Evolutionary conservation across 1,139 yeast species (phyloP), one percentile per base, ranked within the genome.

Genomic region (Spathaspora sp.): DNA sequence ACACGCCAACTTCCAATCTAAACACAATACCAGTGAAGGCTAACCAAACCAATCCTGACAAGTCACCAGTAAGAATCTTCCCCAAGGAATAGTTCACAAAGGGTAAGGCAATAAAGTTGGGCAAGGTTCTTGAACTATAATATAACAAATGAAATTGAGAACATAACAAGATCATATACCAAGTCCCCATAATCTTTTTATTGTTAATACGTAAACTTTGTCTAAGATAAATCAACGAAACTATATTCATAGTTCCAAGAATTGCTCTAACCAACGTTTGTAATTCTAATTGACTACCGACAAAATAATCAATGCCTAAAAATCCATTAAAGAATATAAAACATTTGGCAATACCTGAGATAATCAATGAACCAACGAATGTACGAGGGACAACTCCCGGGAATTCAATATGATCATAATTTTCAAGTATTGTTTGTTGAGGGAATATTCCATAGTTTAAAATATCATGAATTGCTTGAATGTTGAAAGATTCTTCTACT

Each of bases 371-470:
- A 1, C 96, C 96, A 7, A 89, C 60, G 56, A 90, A 91, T 0
- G 96, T 80, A 46, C 97, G 73, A 18, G 96, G 97, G 4, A 91
- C 97, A 2, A 75, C 93, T 1, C 98, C 97, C 0, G 97, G 96
- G 61, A 89, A 91, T 45, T 72, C 64, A 8, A 74, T 53, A 61
- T 91, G 98, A 60, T 93, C 98, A 60, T 79, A 93, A 48, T 70
- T 56, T 9, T 60, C 59, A 29, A 53, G 46, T 5, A 75, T 56
- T 1, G 73, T 48, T 46, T 72, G 73, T 25, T 63, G 64, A 2
- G 72, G 70, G 39, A 52, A 58, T 0, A 76, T 53, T 0, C 97
- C 97, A 58, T 81, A 76, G 52, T 78, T 76, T 46, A 89, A 56
- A 42, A 91, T 74, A 59, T 93, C 98, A 60, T 90, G 93, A 38